Conservation (phyloP, 202 grass and related monocot species). For the Zizania palustris region DNA sequence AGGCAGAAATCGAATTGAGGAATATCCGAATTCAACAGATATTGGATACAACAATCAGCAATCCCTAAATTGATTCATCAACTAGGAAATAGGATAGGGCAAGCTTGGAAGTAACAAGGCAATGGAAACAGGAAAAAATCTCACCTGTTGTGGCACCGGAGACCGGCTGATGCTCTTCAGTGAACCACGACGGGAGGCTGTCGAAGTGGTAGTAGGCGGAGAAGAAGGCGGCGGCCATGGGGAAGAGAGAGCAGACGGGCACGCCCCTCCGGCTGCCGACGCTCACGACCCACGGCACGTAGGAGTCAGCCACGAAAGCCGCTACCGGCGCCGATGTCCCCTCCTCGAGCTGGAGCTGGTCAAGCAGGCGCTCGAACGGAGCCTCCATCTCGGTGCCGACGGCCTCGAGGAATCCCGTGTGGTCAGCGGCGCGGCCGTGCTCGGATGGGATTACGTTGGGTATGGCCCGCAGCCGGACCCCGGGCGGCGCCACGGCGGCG, state of each 20-base stretch:
- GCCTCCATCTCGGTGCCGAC: slow-evolving; percentile 68
- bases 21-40: neutral
- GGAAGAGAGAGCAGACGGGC: slow-evolving; percentile 66
- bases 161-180: neutral
- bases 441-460: slow-evolving; percentile 83
- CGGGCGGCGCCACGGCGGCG: slow-evolving; percentile 7
- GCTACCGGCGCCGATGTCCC: slow-evolving; percentile 26
- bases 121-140: neutral
- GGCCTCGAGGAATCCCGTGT: slow-evolving; percentile 60
- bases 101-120: slow-evolving; percentile 12
- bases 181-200: slow-evolving; percentile 30
- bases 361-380: slow-evolving; percentile 66
- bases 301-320: slow-evolving; percentile 59
- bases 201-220: slow-evolving; percentile 41
- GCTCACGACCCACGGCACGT: slow-evolving; percentile 65
- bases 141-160: slow-evolving; percentile 19
- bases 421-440: slow-evolving; percentile 63
- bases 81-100: neutral
- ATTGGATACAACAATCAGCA: neutral
- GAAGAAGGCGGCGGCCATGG: slow-evolving; percentile 63
- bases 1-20: neutral
- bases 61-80: neutral
- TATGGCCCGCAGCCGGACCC: slow-evolving; percentile 58
- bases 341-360: slow-evolving; percentile 29
- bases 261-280: slow-evolving; percentile 62